Percentiles rank a stretch among this genome's conserved stretches.
phyloP scores from a whole-genome alignment of 257 asterid species.

The Solanum rostratum region DNA sequence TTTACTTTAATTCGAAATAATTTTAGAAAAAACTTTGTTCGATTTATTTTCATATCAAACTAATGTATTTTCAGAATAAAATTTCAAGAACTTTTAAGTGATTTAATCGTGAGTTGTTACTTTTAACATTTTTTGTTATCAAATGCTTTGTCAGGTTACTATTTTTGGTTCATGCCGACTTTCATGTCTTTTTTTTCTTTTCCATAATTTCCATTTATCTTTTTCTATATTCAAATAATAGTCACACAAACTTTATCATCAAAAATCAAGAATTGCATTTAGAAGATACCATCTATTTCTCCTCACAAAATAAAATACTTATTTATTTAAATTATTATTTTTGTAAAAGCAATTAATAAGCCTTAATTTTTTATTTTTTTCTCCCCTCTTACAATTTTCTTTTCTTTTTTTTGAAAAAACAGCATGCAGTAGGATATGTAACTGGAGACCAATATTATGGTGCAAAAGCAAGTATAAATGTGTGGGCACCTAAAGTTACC shows the following conservation, averaged over 20 bases:
- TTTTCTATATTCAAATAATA: not conserved
- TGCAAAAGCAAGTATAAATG: slow-evolving; percentile 84
- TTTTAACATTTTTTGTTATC: not conserved
- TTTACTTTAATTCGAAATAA: too few relatives aligned
- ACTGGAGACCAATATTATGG: slow-evolving; percentile 72
- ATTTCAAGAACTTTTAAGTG: not conserved
- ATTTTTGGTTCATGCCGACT: slow-evolving; percentile 2
- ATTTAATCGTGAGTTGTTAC: not conserved
- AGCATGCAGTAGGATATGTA: slow-evolving; percentile 97
- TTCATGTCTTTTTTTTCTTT: not conserved
- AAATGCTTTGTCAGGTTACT: slow-evolving; percentile 4
- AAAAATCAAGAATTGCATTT: not conserved
- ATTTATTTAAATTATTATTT: not conserved
- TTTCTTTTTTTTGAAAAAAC: not conserved
- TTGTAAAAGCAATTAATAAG: not conserved
- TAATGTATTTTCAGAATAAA: not conserved
- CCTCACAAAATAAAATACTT: not conserved
- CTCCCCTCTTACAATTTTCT: not conserved
- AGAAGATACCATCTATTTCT: not conserved
- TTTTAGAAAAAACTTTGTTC: too few relatives aligned
- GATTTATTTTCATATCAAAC: not conserved
- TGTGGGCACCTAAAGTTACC: slow-evolving; percentile 70
- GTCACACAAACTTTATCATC: not conserved
- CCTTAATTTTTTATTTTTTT: not conserved
- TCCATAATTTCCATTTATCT: not conserved